Conservation (phyloP, 345 rosid genomes). For the Rhizophora mangle region DNA sequence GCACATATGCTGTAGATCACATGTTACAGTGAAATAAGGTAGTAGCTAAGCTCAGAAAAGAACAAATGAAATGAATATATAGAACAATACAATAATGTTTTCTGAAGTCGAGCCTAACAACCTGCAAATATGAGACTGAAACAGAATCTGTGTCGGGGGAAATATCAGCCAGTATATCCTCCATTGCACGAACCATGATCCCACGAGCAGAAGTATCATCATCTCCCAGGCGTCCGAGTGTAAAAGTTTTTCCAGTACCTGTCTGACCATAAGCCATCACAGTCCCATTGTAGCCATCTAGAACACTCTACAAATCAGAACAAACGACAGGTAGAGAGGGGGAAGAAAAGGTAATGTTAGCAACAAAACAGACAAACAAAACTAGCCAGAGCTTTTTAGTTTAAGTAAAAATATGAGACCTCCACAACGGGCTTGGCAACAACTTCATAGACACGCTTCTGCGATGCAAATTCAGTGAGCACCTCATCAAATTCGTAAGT, state of each 20-base stretch:
- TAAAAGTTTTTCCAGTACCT: slow-evolving; percentile 36
- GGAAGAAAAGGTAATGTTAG: background rate
- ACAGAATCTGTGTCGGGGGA: slow-evolving; percentile 27
- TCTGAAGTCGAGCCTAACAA: slow-evolving; percentile 3
- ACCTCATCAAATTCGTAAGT: slow-evolving; percentile 36
- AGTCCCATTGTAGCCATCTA: slow-evolving; percentile 34
- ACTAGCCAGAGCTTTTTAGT: background rate
- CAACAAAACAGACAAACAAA: background rate
- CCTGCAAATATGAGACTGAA: slow-evolving; percentile 35
- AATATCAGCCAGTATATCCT: slow-evolving; percentile 27
- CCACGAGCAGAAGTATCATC: slow-evolving; percentile 35
- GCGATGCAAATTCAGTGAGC: slow-evolving; percentile 36
- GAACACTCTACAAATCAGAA: slow-evolving; percentile 23
- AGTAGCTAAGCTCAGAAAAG: background rate
- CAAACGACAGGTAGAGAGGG: too few species aligned
- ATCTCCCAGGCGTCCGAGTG: slow-evolving; percentile 32
- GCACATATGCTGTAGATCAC: background rate
- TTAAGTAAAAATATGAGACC: slow-evolving; percentile 4
- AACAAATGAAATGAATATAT: background rate
- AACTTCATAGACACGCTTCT: slow-evolving; percentile 36
- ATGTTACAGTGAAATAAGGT: background rate
- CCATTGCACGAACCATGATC: slow-evolving; percentile 41
- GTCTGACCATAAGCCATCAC: slow-evolving; percentile 41
- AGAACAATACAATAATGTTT: background rate
- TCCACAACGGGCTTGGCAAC: slow-evolving; percentile 39